Evolutionary conservation across 139 green algal genomes (phyloP), one percentile per base, ranked within the genome.

Genomic region (Haematococcus sp.): DNA sequence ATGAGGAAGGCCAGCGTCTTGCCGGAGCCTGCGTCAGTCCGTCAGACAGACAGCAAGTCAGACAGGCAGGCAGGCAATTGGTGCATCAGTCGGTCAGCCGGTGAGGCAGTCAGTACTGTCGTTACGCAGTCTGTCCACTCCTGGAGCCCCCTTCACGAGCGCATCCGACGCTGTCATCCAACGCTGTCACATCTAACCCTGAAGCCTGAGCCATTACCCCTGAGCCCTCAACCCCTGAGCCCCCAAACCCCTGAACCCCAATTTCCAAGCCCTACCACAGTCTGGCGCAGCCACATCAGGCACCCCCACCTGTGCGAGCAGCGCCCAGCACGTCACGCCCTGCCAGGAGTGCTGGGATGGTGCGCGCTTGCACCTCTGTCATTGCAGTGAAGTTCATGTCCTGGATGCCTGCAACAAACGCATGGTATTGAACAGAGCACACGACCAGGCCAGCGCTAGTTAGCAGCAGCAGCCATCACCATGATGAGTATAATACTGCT

Each of bases 1-100:
- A 99, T 92, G 27, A 99, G 84, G 72, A 99, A 99, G 2, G 96
- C 95, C 11, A 99, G 85, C 25, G 96, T 99, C 86, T 99, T 99
- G 56, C 96, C 96, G n/a, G 90, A 97, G 7, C 96, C 95, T 91
- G 81, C 3, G n/a, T 0, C 35, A 31, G 27, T 2, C 25, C 13
- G 75, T 31, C 61, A 52, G 64, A n/a, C n/a, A n/a, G n/a, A n/a
- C n/a, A n/a, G n/a, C n/a, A n/a, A n/a, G n/a, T n/a, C n/a, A n/a
- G n/a, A n/a, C n/a, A n/a, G n/a, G n/a, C n/a, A n/a, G n/a, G n/a
- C n/a, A n/a, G n/a, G n/a, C n/a, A n/a, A n/a, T n/a, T n/a, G n/a
- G n/a, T n/a, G n/a, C n/a, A n/a, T n/a, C n/a, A n/a, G n/a, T n/a
- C n/a, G n/a, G n/a, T n/a, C n/a, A n/a, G n/a, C n/a, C n/a, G n/a